Conservation (phyloP, 108 stramenopile species). For the Cyclotella cryptica region DNA sequence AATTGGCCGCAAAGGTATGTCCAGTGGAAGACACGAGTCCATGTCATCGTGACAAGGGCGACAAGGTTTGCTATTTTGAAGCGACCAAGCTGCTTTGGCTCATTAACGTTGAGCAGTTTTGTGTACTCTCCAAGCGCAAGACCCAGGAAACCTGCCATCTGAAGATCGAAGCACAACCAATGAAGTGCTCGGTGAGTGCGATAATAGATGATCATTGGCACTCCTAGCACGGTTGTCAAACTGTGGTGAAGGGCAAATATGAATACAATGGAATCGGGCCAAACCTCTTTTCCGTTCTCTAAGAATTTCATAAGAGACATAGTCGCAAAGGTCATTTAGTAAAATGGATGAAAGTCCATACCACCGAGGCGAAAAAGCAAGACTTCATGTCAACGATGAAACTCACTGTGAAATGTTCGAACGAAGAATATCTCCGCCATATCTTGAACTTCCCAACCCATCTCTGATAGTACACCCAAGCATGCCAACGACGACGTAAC, state of each 20-base stretch:
- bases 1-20: slow-evolving; percentile 10
- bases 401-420: slow-evolving; percentile 8
- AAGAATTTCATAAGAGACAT: neutral
- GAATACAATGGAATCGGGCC: slow-evolving; percentile 7
- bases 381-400: neutral
- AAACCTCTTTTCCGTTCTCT: slow-evolving; percentile 18
- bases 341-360: too few species aligned
- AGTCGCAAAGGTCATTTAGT: neutral
- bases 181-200: slow-evolving; percentile 23
- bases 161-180: slow-evolving; percentile 46
- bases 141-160: slow-evolving; percentile 28
- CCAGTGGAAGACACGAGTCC: slow-evolving; percentile 41
- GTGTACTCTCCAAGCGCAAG: slow-evolving; percentile 22
- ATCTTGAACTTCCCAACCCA: slow-evolving; percentile 47
- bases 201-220: slow-evolving; percentile 36
- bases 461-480: slow-evolving; percentile 27
- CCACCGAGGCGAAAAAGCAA: neutral
- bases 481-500: slow-evolving; percentile 30
- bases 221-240: slow-evolving; percentile 27
- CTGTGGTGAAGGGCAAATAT: slow-evolving; percentile 37
- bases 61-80: slow-evolving; percentile 34
- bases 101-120: slow-evolving; percentile 32
- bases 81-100: slow-evolving; percentile 24
- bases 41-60: slow-evolving; percentile 18
- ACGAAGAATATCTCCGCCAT: slow-evolving; percentile 16